Percentiles rank a stretch among this genome's conserved stretches.
phyloP scores from a whole-genome alignment of 1,139 yeast genomes.

The Hemisphaericaspora xylofermentans region DNA sequence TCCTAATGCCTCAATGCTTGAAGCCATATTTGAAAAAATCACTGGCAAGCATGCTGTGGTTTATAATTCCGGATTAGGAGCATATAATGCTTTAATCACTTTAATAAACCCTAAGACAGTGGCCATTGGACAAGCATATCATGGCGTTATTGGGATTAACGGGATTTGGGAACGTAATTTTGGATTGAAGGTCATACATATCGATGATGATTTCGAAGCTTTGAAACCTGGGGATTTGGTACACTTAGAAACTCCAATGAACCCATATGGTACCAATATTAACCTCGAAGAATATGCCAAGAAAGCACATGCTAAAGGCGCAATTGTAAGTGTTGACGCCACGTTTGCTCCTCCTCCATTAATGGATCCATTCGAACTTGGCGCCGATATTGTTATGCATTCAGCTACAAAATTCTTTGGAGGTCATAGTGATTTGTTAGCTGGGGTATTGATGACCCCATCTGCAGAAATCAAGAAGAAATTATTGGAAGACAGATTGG shows the following conservation, averaged over 20 bases:
- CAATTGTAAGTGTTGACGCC: conserved; percentile 71
- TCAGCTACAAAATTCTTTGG: conserved; percentile 91
- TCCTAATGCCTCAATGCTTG: conserved; percentile 69
- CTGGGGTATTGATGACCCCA: conserved; percentile 73
- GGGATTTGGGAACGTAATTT: conserved; percentile 60
- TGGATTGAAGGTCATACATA: conserved; percentile 52
- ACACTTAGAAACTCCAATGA: conserved; percentile 85
- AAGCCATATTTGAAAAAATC: conserved; percentile 60
- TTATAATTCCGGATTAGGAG: conserved; percentile 78
- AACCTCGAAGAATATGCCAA: conserved; percentile 64
- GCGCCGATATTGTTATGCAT: conserved; percentile 83
- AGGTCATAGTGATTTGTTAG: conserved; percentile 89
- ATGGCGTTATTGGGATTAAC: conserved; percentile 76
- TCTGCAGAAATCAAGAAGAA: conserved; percentile 42
- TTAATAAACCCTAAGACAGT: conserved; percentile 71
- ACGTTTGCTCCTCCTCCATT: conserved; percentile 95
- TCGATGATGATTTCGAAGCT: conserved; percentile 48
- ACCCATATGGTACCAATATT: conserved; percentile 74
- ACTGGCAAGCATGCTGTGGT: conserved; percentile 56
- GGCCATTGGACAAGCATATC: conserved; percentile 80
- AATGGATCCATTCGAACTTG: conserved; percentile 74
- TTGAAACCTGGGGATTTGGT: conserved; percentile 70
- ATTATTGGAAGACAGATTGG: conserved; percentile 60
- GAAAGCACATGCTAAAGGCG: conserved; percentile 69
- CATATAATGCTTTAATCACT: conserved; percentile 75